These are phyloP conservation scores for Chlorella sp. DNA, from an alignment of 139 green algal genomes.

Conservation along the genomic window DNA sequence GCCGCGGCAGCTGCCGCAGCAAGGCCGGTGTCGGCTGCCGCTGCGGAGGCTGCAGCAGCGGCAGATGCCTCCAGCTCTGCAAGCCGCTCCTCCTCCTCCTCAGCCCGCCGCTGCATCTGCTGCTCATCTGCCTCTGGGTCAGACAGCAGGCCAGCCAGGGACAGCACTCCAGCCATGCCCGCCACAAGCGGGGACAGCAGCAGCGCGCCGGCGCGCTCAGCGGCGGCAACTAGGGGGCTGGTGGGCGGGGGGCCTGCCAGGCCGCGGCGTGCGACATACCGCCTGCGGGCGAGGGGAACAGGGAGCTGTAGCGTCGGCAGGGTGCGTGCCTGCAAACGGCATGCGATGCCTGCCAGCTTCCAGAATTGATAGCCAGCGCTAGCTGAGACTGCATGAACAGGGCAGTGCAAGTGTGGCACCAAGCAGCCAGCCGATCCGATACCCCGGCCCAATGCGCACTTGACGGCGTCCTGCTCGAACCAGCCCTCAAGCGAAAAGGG, in stretches of 20 bases:
- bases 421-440: too few relatives aligned
- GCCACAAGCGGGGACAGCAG: background rate
- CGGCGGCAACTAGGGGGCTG: background rate
- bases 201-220: background rate
- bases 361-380: too few relatives aligned
- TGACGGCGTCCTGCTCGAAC: conserved; percentile 30
- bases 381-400: too few relatives aligned
- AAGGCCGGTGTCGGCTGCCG: background rate
- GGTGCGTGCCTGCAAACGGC: background rate
- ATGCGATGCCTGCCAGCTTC: too few relatives aligned
- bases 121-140: background rate
- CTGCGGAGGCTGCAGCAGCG: background rate
- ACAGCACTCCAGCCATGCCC: conserved; percentile 12
- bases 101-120: background rate
- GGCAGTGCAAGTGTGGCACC: too few relatives aligned
- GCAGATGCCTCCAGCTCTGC: background rate
- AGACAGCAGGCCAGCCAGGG: background rate
- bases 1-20: background rate
- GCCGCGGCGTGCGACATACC: conserved; percentile 1
- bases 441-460: background rate
- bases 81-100: conserved; percentile 4
- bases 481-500: conserved; percentile 44
- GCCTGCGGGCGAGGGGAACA: background rate
- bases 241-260: background rate
- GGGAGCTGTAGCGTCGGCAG: background rate